Base-by-base conservation (phyloP, 257 asterid species). In the Ilex asprella region DNA sequence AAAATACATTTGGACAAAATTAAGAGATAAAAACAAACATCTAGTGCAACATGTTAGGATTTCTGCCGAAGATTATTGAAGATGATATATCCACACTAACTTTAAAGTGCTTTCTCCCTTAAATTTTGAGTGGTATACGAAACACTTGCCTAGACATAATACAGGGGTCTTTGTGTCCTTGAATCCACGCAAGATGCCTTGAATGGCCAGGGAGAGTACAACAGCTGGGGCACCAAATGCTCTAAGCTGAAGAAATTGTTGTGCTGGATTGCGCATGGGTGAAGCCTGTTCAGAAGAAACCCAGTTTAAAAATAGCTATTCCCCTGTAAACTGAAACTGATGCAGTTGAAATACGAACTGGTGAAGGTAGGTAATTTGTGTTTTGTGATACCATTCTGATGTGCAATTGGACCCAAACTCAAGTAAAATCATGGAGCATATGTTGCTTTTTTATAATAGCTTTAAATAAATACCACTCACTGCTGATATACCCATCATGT, bases 171-270 rank as follows among this genome's bases (percentile, higher is more conserved):
- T 68, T 31, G 80, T 78, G 61, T 71, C 80, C 75, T 71, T 75
- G 55, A 78, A 75, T 10, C 80, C 80, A 62, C 83, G 80, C 52
- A 78, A 70, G 44, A 78, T 74, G 67, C 83, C 83, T 55, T 78
- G 83, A 31, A 78, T 61, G 12, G 83, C 71, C 27, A 78, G 75
- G 59, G 72, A 67, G 56, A 78, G 70, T 59, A 78, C 83, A 58
- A 78, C 83, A 31, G 83, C 78, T 7, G 83, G 83, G 16, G 83
- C 83, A 53, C 83, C 83, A 68, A 78, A 51, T 58, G 83, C 80
- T 68, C 83, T 75, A 52, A 78, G 80, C 64, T 69, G 74, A 55
- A 78, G 83, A 74, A 78, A 70, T 58, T 71, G 65, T 56, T 65
- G 75, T 2, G 83, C 80, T 61, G 75, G 77, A 62, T 68, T 58